A percentile compares a stretch with the other conserved stretches of the same genome.
phyloP scores from a whole-genome alignment of 2,329 filamentous ascomycete species.

The Fusarium gaditjirri region DNA sequence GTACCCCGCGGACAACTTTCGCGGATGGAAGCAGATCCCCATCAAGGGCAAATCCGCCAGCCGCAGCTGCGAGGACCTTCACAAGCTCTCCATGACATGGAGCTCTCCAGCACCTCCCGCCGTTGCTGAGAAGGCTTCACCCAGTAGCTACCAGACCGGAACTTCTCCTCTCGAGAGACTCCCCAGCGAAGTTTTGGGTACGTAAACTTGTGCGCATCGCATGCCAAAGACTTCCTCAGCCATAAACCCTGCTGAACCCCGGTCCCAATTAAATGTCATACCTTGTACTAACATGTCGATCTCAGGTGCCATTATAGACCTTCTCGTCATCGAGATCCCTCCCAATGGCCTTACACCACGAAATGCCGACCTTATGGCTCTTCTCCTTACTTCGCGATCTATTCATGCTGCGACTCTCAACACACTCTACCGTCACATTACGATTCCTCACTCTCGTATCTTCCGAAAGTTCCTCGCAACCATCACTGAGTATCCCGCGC shows the following conservation, averaged over 20 bases:
- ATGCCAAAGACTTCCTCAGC: neutral
- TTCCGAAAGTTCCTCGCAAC: conserved; percentile 84
- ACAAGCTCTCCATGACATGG: conserved; percentile 66
- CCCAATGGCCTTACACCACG: conserved; percentile 78
- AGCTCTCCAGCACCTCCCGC: conserved; percentile 53
- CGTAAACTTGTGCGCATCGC: conserved; percentile 46
- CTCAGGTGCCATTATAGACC: conserved; percentile 77
- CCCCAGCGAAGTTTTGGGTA: conserved; percentile 77
- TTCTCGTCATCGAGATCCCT: conserved; percentile 77
- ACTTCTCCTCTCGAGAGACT: conserved; percentile 72
- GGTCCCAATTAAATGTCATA: conserved; percentile 23
- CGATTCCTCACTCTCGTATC: conserved; percentile 83
- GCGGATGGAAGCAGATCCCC: conserved; percentile 71
- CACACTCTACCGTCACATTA: conserved; percentile 82
- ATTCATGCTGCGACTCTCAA: conserved; percentile 78
- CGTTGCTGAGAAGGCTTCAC: conserved; percentile 41
- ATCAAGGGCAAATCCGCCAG: conserved; percentile 68
- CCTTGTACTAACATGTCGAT: conserved; percentile 38
- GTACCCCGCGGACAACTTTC: conserved; percentile 67
- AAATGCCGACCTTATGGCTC: conserved; percentile 81
- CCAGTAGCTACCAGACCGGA: conserved; percentile 54
- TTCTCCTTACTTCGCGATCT: conserved; percentile 79
- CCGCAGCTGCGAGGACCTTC: conserved; percentile 70
- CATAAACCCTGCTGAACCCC: conserved; percentile 13
- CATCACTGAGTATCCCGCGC: conserved; percentile 70